phyloP scores from a whole-genome alignment of 768 basidiomycete species.

The Boletus speciosus region DNA sequence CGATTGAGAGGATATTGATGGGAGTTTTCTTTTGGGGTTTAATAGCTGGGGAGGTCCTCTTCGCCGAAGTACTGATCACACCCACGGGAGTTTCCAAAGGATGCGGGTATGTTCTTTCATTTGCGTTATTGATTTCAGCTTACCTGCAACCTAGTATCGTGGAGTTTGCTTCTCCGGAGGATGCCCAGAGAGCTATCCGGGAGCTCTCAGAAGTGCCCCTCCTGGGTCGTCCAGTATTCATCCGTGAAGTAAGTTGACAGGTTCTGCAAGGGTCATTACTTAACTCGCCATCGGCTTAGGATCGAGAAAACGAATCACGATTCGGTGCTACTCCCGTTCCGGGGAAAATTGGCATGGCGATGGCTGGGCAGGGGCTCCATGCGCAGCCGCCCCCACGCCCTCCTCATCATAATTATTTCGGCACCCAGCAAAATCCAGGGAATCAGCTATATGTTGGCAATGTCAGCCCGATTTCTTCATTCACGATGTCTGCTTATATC shows the following conservation, averaged over 20 bases:
- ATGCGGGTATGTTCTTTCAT: constrained; percentile 77
- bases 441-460: constrained; percentile 93
- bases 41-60: constrained; percentile 99
- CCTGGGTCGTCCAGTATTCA: constrained; percentile 93
- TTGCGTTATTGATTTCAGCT: constrained; percentile 1
- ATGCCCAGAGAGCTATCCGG: constrained; percentile 83
- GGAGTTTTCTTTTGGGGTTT: constrained; percentile 86
- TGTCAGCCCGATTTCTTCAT: constrained; percentile 41
- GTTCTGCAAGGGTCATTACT: neutral
- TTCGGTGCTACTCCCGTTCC: constrained; percentile 95
- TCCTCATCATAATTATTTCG: constrained; percentile 72
- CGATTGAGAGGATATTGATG: constrained; percentile 86
- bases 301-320: constrained; percentile 93
- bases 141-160: constrained; percentile 67
- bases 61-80: constrained; percentile 98
- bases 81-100: constrained; percentile 97
- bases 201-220: constrained; percentile 87
- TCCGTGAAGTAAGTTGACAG: constrained; percentile 71
- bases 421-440: constrained; percentile 58
- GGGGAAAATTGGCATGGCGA: constrained; percentile 93
- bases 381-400: constrained; percentile 82
- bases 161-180: constrained; percentile 88
- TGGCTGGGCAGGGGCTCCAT: constrained; percentile 85
- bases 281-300: constrained; percentile 45
- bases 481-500: constrained; percentile 2